Percentiles rank a stretch among this genome's conserved stretches.
These are phyloP conservation scores for Phytophthora multivora DNA, from an alignment of 352 stramenopile species.

Conservation along the genomic window DNA sequence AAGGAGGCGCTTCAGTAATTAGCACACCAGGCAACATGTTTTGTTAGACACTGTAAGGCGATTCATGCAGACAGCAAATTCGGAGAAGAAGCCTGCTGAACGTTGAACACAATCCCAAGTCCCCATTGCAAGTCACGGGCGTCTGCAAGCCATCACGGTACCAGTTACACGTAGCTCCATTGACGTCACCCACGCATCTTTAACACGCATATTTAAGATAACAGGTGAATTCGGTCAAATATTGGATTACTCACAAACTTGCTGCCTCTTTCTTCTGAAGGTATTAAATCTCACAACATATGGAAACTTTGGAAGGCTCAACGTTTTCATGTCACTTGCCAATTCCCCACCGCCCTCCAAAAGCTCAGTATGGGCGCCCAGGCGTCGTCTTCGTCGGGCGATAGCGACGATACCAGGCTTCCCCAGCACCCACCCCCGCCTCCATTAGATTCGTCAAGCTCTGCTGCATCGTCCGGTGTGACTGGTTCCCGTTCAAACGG, in stretches of 20 bases:
- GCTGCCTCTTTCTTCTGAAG: neutral
- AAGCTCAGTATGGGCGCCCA: neutral
- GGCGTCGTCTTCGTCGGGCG: slow-evolving; percentile 15
- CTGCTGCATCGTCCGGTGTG: slow-evolving; percentile 9
- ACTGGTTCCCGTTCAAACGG: neutral
- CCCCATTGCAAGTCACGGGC: too few relatives aligned
- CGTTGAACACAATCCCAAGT: neutral
- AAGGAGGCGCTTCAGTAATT: too few relatives aligned
- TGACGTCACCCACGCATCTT: neutral
- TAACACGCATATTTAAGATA: neutral
- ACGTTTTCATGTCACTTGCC: slow-evolving; percentile 22
- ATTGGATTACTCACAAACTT: neutral
- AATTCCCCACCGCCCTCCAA: slow-evolving; percentile 9
- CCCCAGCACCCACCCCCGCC: neutral
- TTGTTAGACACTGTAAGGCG: too few relatives aligned
- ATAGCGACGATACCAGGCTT: neutral
- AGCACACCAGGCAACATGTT: too few relatives aligned
- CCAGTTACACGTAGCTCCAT: neutral
- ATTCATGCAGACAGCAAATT: too few relatives aligned
- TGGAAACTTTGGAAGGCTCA: slow-evolving; percentile 11
- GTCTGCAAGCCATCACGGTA: neutral
- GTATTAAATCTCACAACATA: neutral
- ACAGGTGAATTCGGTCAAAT: slow-evolving; percentile 1
- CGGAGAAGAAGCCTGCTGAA: neutral
- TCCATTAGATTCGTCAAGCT: slow-evolving; percentile 7